phyloP scores from a whole-genome alignment of 2,329 filamentous ascomycete species.

The Claviceps maximensis region DNA sequence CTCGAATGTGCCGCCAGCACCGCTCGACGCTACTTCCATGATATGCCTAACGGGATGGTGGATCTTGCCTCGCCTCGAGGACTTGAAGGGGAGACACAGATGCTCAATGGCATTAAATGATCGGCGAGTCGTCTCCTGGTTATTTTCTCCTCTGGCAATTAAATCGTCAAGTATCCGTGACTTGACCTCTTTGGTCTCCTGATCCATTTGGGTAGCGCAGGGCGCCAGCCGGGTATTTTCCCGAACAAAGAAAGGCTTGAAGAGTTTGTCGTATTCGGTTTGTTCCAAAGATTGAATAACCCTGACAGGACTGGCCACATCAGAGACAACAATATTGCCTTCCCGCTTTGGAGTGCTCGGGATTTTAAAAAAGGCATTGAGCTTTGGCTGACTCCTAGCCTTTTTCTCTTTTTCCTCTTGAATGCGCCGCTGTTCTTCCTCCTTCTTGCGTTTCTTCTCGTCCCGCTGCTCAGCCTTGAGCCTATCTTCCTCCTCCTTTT shows the following conservation, averaged over 20 bases:
- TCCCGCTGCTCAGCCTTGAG: constrained; percentile 27
- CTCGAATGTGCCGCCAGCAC: constrained; percentile 19
- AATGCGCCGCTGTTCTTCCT: constrained; percentile 29
- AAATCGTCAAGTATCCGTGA: constrained; percentile 39
- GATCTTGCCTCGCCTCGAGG: constrained; percentile 30
- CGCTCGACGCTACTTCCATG: constrained; percentile 38
- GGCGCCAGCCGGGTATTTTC: constrained; percentile 59
- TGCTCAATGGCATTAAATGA: constrained; percentile 31
- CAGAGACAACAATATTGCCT: constrained; percentile 18
- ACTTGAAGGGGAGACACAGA: constrained; percentile 30
- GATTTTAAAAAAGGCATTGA: constrained; percentile 31
- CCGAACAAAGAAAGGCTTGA: constrained; percentile 71
- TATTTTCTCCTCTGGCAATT: constrained; percentile 32
- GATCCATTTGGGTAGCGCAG: constrained; percentile 42
- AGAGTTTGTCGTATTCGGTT: constrained; percentile 54
- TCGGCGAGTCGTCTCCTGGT: constrained; percentile 21
- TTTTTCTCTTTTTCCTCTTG: constrained; percentile 35
- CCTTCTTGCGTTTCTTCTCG: constrained; percentile 36
- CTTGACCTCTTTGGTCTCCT: constrained; percentile 39
- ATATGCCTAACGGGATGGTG: constrained; percentile 46
- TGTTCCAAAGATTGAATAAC: constrained; percentile 15
- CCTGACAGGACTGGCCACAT: constrained; percentile 18
- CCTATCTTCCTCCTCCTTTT: constrained; percentile 29
- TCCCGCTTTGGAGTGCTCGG: constrained; percentile 27
- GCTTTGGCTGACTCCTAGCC: constrained; percentile 32